Evolutionary conservation across 257 asterid species (phyloP).

Genomic region (Haberlea rhodopensis): DNA sequence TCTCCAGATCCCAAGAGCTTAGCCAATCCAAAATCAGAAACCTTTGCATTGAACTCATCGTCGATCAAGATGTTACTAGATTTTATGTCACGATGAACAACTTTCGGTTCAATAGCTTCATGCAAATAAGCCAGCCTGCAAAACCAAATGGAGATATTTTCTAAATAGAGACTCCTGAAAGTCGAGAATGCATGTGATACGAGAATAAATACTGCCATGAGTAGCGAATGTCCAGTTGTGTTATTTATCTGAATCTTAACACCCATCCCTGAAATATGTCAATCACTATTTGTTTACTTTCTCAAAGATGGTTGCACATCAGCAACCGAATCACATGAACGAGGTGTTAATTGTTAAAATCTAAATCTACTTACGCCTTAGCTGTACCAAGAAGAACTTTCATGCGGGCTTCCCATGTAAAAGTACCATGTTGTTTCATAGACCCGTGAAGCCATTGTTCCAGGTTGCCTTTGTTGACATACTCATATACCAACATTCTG

Average conservation of each 20-base stretch:
- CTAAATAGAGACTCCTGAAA: slow-evolving; percentile 1
- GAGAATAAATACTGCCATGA: slow-evolving; percentile 7
- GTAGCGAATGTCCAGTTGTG: neutral
- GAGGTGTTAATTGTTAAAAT: slow-evolving; percentile 4
- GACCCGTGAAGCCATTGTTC: slow-evolving; percentile 99
- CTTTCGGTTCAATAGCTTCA: slow-evolving; percentile 97
- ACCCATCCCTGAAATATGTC: neutral
- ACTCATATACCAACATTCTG: slow-evolving; percentile 96
- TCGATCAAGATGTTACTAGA: slow-evolving; percentile 95
- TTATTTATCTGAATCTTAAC: neutral
- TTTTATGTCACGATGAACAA: slow-evolving; percentile 91
- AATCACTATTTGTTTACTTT: neutral
- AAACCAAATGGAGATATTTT: slow-evolving; percentile 2
- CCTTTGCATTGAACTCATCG: slow-evolving; percentile 74
- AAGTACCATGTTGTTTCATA: slow-evolving; percentile 74
- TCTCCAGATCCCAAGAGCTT: slow-evolving; percentile 92
- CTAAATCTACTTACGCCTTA: slow-evolving; percentile 70
- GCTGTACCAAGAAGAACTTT: slow-evolving; percentile 96
- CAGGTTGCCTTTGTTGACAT: slow-evolving; percentile 87
- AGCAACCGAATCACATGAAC: neutral
- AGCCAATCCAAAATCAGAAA: slow-evolving; percentile 96
- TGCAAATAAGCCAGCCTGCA: slow-evolving; percentile 95
- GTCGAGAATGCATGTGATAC: neutral
- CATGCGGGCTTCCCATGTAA: slow-evolving; percentile 96
- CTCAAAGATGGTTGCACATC: slow-evolving; percentile 4